Conservation (phyloP, 148 eudicot species). For the Nepenthes gracilis region DNA sequence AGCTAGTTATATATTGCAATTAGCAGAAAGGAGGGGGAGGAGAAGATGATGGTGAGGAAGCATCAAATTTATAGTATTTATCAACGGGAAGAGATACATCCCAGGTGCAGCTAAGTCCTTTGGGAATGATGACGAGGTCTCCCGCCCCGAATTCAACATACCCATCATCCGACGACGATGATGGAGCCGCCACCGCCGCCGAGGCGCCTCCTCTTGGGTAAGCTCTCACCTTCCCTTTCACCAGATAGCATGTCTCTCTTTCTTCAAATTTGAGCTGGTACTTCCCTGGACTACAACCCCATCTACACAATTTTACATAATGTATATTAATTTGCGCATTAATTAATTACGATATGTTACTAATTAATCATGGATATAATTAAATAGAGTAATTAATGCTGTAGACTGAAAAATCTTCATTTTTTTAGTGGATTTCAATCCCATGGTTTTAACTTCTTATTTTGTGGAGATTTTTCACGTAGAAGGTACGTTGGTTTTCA, state of each 20-base stretch:
- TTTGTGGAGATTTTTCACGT: too few relatives aligned
- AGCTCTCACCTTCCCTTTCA: conserved; percentile 34
- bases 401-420: too few relatives aligned
- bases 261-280: conserved; percentile 33
- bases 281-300: conserved; percentile 42
- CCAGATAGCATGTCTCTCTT: conserved; percentile 33
- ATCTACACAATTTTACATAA: conserved; percentile 14
- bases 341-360: too few relatives aligned
- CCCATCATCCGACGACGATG: not conserved
- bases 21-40: too few relatives aligned
- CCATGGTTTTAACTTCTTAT: too few relatives aligned
- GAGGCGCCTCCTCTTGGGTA: conserved; percentile 23
- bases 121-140: conserved; percentile 34
- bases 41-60: too few relatives aligned
- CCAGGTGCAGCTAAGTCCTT: conserved; percentile 32
- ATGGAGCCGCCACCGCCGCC: not conserved
- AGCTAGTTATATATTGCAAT: too few relatives aligned
- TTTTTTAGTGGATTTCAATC: too few relatives aligned
- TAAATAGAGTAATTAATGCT: too few relatives aligned
- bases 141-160: conserved; percentile 40
- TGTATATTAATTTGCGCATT: too few relatives aligned
- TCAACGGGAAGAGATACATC: conserved; percentile 34
- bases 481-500: too few relatives aligned
- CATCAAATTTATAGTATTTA: conserved; percentile 36
- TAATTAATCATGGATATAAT: too few relatives aligned